phyloP scores from a whole-genome alignment of 2,329 filamentous ascomycete species.

The Macroventuria anomochaeta region DNA sequence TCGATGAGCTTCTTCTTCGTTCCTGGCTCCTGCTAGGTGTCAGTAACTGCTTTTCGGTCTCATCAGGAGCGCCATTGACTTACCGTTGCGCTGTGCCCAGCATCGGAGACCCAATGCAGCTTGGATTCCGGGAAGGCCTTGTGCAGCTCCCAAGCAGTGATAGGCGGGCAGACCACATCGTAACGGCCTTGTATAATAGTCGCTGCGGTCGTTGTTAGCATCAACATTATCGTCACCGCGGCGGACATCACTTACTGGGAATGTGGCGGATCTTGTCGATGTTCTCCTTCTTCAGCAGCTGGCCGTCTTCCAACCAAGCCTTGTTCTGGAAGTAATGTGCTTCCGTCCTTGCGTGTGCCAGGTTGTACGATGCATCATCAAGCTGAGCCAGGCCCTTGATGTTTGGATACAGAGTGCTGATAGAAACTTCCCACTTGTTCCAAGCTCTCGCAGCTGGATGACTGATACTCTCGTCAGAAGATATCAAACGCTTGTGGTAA shows the following conservation, averaged over 20 bases:
- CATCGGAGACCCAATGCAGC: conserved; percentile 42
- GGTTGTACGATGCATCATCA: conserved; percentile 39
- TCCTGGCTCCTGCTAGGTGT: conserved; percentile 30
- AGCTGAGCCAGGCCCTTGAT: conserved; percentile 28
- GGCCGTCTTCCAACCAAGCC: conserved; percentile 52
- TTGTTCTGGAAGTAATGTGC: conserved; percentile 53
- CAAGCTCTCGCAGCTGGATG: conserved; percentile 45
- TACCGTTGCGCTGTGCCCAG: conserved; percentile 43
- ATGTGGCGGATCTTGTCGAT: conserved; percentile 48
- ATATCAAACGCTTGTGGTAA: conserved; percentile 53
- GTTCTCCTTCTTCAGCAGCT: conserved; percentile 46
- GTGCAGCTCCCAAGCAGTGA: conserved; percentile 54
- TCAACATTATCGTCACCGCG: neutral
- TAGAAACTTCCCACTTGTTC: conserved; percentile 47
- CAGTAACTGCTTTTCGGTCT: neutral
- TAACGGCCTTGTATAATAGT: conserved; percentile 56
- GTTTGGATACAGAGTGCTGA: conserved; percentile 36
- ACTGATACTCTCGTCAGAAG: conserved; percentile 36
- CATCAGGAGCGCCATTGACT: neutral
- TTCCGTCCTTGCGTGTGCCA: conserved; percentile 53
- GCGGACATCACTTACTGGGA: conserved; percentile 25
- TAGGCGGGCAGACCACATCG: conserved; percentile 54
- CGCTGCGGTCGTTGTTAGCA: conserved; percentile 11
- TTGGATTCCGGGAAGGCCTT: conserved; percentile 47
- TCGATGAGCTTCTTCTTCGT: conserved; percentile 36